A percentile compares a stretch with the other conserved stretches of the same genome.
These are phyloP conservation scores for Coemansia sp. DNA, from an alignment of 192 early-diverging fungal genomes.

Conservation along the genomic window DNA sequence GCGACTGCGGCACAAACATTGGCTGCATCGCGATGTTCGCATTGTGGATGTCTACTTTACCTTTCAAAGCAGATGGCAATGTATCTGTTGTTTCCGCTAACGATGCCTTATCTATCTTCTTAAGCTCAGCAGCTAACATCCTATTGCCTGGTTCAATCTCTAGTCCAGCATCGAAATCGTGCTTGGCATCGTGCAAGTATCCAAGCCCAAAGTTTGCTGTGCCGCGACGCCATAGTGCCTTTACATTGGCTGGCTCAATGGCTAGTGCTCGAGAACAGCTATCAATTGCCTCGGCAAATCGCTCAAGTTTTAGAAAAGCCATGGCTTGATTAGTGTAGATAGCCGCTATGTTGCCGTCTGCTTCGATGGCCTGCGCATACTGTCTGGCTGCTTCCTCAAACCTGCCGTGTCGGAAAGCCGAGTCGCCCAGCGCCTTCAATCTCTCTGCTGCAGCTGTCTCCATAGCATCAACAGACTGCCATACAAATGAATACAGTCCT, in stretches of 20 bases:
- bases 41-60: background rate
- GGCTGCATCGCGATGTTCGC: background rate
- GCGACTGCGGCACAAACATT: constrained; percentile 6
- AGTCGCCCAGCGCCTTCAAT: constrained; percentile 60
- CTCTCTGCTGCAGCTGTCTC: constrained; percentile 4
- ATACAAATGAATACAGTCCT: background rate
- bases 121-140: constrained; percentile 9
- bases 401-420: constrained; percentile 57
- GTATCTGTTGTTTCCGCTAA: background rate
- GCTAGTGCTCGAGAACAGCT: constrained; percentile 12
- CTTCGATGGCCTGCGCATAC: constrained; percentile 65
- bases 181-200: constrained; percentile 3
- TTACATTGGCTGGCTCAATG: constrained; percentile 15
- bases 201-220: constrained; percentile 9
- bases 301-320: constrained; percentile 73
- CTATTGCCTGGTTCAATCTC: constrained; percentile 15
- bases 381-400: constrained; percentile 58
- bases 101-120: background rate
- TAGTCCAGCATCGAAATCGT: constrained; percentile 10
- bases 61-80: background rate
- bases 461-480: background rate
- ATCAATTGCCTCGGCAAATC: constrained; percentile 34
- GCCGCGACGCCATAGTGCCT: constrained; percentile 27
- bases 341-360: constrained; percentile 61
- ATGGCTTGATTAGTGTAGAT: constrained; percentile 76